Evolutionary conservation across 2,329 filamentous ascomycete species (phyloP).

Genomic region (Clonostachys rosea): DNA sequence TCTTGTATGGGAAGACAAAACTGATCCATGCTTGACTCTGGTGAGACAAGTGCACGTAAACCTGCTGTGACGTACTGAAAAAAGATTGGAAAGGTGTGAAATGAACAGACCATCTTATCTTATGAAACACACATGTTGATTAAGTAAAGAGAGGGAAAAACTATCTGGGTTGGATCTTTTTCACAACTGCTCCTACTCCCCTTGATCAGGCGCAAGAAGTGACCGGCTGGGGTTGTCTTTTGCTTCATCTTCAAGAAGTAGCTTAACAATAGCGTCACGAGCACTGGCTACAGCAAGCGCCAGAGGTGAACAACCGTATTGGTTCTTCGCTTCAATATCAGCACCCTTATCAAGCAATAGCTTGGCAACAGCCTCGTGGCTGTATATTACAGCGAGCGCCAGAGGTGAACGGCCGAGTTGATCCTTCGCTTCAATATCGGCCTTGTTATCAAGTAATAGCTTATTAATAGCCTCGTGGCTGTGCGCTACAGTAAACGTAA

Average conservation of each 20-base stretch:
- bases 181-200: too few species aligned
- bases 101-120: too few species aligned
- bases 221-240: background rate
- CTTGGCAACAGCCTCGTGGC: background rate
- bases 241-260: background rate
- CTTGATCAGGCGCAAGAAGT: too few species aligned
- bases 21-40: too few species aligned
- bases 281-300: too few species aligned
- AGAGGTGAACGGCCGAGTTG: background rate
- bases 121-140: too few species aligned
- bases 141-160: too few species aligned
- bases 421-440: slow-evolving; percentile 8
- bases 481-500: background rate
- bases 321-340: background rate
- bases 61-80: too few species aligned
- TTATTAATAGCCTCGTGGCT: background rate
- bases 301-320: background rate
- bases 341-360: background rate
- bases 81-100: too few species aligned
- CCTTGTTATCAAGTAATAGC: slow-evolving; percentile 7
- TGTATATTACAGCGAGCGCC: background rate
- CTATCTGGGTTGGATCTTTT: too few species aligned
- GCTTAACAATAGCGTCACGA: background rate
- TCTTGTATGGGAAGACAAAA: too few species aligned
- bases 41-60: too few species aligned